Percentiles rank a stretch among this genome's conserved stretches.
Conservation (phyloP, 169 alveolate species). For the Babesia bigemina region DNA sequence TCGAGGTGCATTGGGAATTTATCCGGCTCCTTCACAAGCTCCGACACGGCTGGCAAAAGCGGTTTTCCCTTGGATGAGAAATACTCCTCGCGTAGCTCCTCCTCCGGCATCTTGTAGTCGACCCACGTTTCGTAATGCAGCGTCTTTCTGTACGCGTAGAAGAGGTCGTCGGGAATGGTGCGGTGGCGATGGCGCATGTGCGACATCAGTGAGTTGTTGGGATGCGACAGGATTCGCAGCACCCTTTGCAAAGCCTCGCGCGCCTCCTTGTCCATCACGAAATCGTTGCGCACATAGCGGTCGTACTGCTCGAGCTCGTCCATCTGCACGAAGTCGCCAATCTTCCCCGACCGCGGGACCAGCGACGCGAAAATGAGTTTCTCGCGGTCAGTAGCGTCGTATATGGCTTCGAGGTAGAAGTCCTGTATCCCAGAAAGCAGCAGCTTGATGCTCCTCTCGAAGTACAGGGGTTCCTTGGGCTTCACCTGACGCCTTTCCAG, state of each 20-base stretch:
- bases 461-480: constrained; percentile 51
- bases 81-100: constrained; percentile 7
- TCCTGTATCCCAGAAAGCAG: constrained; percentile 41
- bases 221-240: constrained; percentile 37
- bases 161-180: constrained; percentile 58
- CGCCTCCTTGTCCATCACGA: constrained; percentile 46
- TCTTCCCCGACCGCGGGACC: constrained; percentile 47
- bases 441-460: constrained; percentile 41
- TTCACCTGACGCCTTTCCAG: constrained; percentile 39
- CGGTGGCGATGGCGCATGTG: constrained; percentile 59
- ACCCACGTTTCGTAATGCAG: constrained; percentile 39
- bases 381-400: constrained; percentile 43
- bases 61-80: not conserved
- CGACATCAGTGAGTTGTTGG: constrained; percentile 55
- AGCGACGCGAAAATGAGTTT: constrained; percentile 50
- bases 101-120: constrained; percentile 39
- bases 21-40: constrained; percentile 39
- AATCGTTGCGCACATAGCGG: constrained; percentile 23
- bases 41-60: constrained; percentile 60
- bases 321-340: constrained; percentile 32
- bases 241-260: constrained; percentile 23
- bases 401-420: constrained; percentile 52
- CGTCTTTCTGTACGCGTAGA: constrained; percentile 41
- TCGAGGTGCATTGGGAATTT: constrained; percentile 8
- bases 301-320: constrained; percentile 39